These are phyloP conservation scores for Cladophialophora immunda DNA, from an alignment of 2,329 filamentous ascomycete genomes.

Conservation along the genomic window DNA sequence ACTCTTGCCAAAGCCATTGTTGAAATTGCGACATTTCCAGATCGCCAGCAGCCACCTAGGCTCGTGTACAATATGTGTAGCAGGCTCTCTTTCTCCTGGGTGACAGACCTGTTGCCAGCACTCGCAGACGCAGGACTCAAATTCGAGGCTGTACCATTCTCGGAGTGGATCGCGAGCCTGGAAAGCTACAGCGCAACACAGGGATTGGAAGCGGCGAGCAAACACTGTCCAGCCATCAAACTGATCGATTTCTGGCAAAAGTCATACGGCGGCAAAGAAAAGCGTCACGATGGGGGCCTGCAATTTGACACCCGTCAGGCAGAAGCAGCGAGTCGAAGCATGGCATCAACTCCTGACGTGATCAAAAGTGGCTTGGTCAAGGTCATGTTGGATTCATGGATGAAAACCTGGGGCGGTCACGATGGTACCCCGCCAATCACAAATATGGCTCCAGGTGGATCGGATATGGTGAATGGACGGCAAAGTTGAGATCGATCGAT, in stretches of 20 bases:
- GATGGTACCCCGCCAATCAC: neutral
- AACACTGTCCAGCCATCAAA: constrained; percentile 56
- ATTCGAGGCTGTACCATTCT: constrained; percentile 48
- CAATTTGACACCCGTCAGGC: constrained; percentile 10
- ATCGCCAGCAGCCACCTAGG: constrained; percentile 37
- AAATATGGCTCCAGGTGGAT: neutral
- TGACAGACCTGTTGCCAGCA: constrained; percentile 59
- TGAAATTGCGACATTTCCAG: constrained; percentile 37
- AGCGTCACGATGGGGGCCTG: neutral
- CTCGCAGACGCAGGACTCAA: constrained; percentile 44
- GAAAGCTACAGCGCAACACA: constrained; percentile 41
- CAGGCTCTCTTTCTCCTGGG: constrained; percentile 52
- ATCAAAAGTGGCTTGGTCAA: constrained; percentile 14
- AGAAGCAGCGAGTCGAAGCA: constrained; percentile 11
- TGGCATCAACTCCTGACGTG: constrained; percentile 7
- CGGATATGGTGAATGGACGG: neutral
- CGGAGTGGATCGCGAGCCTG: constrained; percentile 53
- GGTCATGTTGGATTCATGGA: constrained; percentile 20
- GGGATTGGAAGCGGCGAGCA: constrained; percentile 26
- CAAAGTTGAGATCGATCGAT: neutral
- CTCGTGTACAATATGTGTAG: constrained; percentile 62
- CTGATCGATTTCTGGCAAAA: constrained; percentile 61
- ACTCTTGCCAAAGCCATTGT: constrained; percentile 47
- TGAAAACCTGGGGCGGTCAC: constrained; percentile 11
- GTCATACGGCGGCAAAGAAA: constrained; percentile 20